Base-by-base conservation (phyloP, 768 basidiomycete species). In the Leccinellum rugosiceps region DNA sequence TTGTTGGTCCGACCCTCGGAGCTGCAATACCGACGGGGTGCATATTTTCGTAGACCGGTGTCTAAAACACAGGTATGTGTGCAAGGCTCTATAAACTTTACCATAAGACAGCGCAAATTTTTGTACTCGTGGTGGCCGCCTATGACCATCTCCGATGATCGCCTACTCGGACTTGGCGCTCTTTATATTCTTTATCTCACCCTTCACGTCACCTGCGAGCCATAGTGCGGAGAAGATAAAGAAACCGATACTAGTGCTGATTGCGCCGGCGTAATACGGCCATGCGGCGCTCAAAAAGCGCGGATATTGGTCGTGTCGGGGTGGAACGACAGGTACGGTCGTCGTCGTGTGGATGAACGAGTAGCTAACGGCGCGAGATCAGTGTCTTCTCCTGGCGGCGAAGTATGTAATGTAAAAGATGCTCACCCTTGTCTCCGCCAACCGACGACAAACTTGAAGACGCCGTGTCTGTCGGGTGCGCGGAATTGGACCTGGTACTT, bases 361-460 rank as follows among this genome's bases (percentile, higher is more conserved):
- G 76, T 83, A 84, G 34, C 94, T 95, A n/a, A 61, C 15, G 15
- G 3, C 49, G 17, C 41, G 21, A 43, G 11, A 43, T 43, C 19
- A 21, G 19, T 43, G 11, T 43, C 19, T 19, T 15, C 0, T 11
- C 41, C 2, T 7, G 2, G 6, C 11, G n/a, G 28, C 31, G 11
- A 8, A 26, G 15, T 28, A 26, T 1, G 50, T 26, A 7, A 38
- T 3, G 49, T 63, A 34, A 52, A 13, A 11, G 23, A 28, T 0
- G 68, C 86, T 68, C 62, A 93, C 86, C 95, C 95, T 71, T 86
- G 86, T 60, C 97, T 86, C 69, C 90, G 92, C 77, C 93, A 85
- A 72, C 95, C 83, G 45, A 97, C 74, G n/a, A 93, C 79, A 68
- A 98, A 95, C 70, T 98, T 98, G 83, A 96, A 99, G 15, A 99